Percentiles rank a stretch among this genome's conserved stretches.
These are phyloP conservation scores for Capsicum pubescens DNA, from an alignment of 257 asterid genomes.

Conservation along the genomic window DNA sequence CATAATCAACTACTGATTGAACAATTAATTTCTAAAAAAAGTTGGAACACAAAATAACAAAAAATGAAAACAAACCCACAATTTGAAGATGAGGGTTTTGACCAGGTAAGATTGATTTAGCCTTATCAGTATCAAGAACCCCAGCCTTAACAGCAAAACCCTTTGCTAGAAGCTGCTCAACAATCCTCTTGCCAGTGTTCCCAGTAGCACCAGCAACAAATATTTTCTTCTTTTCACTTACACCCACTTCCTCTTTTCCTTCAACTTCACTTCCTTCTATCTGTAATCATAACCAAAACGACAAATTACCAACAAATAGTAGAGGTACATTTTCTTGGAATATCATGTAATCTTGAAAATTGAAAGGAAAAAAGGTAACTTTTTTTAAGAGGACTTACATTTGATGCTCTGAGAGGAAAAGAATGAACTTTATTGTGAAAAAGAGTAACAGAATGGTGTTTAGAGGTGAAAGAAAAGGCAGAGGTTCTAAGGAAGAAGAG, in stretches of 20 bases:
- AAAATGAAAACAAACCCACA: constrained; percentile 52
- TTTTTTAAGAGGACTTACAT: constrained; percentile 35
- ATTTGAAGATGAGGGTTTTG: constrained; percentile 74
- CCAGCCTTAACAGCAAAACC: constrained; percentile 96
- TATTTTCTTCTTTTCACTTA: constrained; percentile 59
- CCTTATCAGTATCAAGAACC: constrained; percentile 82
- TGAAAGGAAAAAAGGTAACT: not conserved
- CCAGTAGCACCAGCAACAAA: constrained; percentile 98
- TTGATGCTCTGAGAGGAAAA: constrained; percentile 53
- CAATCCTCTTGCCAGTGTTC: constrained; percentile 90
- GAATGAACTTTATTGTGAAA: constrained; percentile 35
- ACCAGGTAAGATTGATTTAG: constrained; percentile 63
- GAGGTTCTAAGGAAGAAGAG: constrained; percentile 47
- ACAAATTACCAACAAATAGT: not conserved
- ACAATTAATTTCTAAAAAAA: not conserved
- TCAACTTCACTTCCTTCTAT: constrained; percentile 66
- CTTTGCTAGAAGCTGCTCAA: constrained; percentile 85
- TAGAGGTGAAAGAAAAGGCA: constrained; percentile 34
- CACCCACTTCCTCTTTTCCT: constrained; percentile 47
- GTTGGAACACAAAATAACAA: not conserved
- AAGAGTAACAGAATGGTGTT: constrained; percentile 37
- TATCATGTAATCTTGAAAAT: constrained; percentile 14
- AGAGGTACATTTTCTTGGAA: not conserved
- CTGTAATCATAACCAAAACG: constrained; percentile 45
- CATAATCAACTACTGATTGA: not conserved